Conservation (phyloP, 2,329 filamentous ascomycete genomes). For the Daldinia eschscholtzii region DNA sequence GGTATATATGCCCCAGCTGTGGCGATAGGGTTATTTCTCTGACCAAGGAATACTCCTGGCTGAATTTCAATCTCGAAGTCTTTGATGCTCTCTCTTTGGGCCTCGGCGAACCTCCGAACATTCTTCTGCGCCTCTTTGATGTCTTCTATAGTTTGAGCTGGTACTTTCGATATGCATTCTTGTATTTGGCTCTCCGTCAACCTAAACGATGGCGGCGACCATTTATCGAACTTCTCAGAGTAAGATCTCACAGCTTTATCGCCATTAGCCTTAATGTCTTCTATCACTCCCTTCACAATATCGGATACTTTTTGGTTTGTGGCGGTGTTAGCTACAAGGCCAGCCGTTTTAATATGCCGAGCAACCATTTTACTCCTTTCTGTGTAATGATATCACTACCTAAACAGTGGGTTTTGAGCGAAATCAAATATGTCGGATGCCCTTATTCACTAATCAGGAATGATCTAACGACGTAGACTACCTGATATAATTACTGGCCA, state of each 20-base stretch:
- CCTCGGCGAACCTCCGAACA: slow-evolving; percentile 62
- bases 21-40: slow-evolving; percentile 63
- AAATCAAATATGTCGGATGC: neutral
- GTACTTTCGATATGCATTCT: slow-evolving; percentile 58
- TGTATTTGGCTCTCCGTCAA: slow-evolving; percentile 61
- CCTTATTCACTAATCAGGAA: neutral
- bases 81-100: slow-evolving; percentile 59
- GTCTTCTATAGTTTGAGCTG: slow-evolving; percentile 57
- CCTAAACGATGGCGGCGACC: slow-evolving; percentile 63
- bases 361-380: slow-evolving; percentile 40
- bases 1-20: slow-evolving; percentile 63
- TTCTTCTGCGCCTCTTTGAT: slow-evolving; percentile 62
- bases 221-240: slow-evolving; percentile 67
- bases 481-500: neutral
- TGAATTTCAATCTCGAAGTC: slow-evolving; percentile 66
- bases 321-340: slow-evolving; percentile 40
- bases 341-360: slow-evolving; percentile 44
- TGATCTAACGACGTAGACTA: neutral
- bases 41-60: slow-evolving; percentile 64
- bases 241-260: slow-evolving; percentile 63
- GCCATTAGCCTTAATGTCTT: slow-evolving; percentile 60
- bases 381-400: neutral
- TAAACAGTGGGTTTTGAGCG: neutral
- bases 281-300: slow-evolving; percentile 63
- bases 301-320: slow-evolving; percentile 51